phyloP scores from a whole-genome alignment of 129 eudicot genomes.

The Rutidosis leptorrhynchoides region DNA sequence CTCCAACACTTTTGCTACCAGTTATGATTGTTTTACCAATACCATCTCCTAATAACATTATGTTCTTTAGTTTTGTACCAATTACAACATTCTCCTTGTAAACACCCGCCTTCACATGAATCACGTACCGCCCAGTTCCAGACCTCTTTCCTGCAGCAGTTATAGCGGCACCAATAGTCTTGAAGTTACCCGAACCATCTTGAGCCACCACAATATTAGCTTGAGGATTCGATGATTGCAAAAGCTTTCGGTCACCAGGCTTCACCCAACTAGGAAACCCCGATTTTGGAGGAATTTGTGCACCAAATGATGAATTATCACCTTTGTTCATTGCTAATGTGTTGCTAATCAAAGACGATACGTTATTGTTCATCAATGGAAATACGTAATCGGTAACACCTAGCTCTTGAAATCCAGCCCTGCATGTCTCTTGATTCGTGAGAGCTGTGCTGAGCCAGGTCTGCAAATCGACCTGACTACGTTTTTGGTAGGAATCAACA shows the following conservation, averaged over 20 bases:
- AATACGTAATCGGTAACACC: constrained; percentile 43
- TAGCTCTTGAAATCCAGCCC: constrained; percentile 49
- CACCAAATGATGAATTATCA: constrained; percentile 14
- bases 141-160: constrained; percentile 50
- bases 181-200: constrained; percentile 69
- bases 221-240: constrained; percentile 40
- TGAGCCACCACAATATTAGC: constrained; percentile 66
- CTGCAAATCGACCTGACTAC: constrained; percentile 39
- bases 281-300: constrained; percentile 20
- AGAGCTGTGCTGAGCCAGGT: constrained; percentile 52
- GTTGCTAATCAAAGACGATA: constrained; percentile 51
- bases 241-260: constrained; percentile 49
- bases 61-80: constrained; percentile 43
- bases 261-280: constrained; percentile 62
- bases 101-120: constrained; percentile 53
- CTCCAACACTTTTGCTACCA: constrained; percentile 69
- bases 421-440: constrained; percentile 48
- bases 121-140: constrained; percentile 54
- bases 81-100: constrained; percentile 59
- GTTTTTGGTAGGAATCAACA: constrained; percentile 32
- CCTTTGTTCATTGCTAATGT: constrained; percentile 51
- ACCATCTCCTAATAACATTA: constrained; percentile 80
- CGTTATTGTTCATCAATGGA: constrained; percentile 49
- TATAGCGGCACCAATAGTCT: constrained; percentile 48
- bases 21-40: constrained; percentile 68